Conservation (phyloP, 2,329 filamentous ascomycete genomes). For the Onygena corvina region DNA sequence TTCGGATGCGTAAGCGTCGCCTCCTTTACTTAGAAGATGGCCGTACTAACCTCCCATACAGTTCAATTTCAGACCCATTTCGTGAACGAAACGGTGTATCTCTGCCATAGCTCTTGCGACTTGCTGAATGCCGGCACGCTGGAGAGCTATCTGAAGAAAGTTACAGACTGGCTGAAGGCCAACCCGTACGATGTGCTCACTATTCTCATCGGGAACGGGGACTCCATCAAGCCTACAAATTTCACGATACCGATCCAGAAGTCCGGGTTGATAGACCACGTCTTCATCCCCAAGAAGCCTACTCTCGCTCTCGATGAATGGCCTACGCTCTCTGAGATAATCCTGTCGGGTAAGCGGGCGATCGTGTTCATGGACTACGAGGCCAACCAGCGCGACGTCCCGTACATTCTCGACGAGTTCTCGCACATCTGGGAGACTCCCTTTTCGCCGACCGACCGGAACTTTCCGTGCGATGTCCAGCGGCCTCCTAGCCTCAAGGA, state of each 20-base stretch:
- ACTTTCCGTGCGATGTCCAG: slow-evolving; percentile 67
- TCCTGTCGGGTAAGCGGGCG: slow-evolving; percentile 56
- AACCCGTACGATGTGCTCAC: slow-evolving; percentile 84
- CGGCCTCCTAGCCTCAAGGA: slow-evolving; percentile 56
- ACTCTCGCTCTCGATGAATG: slow-evolving; percentile 65
- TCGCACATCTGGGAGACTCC: slow-evolving; percentile 82
- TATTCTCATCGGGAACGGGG: slow-evolving; percentile 72
- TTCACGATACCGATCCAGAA: slow-evolving; percentile 59
- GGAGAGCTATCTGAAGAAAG: slow-evolving; percentile 55
- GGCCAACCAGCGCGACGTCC: slow-evolving; percentile 63
- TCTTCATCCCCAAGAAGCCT: slow-evolving; percentile 59
- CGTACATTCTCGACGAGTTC: slow-evolving; percentile 82
- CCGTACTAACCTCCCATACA: slow-evolving; percentile 19
- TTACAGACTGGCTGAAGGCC: slow-evolving; percentile 57
- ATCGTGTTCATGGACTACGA: slow-evolving; percentile 77
- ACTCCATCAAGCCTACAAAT: slow-evolving; percentile 52
- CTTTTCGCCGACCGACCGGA: slow-evolving; percentile 57
- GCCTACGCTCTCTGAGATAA: slow-evolving; percentile 71
- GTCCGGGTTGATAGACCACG: slow-evolving; percentile 59
- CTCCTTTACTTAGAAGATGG: neutral
- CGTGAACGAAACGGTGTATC: slow-evolving; percentile 50
- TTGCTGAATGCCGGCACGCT: slow-evolving; percentile 71
- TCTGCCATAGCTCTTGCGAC: slow-evolving; percentile 77
- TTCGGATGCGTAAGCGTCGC: slow-evolving; percentile 44
- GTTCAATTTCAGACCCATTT: slow-evolving; percentile 50